A percentile compares a stretch with the other conserved stretches of the same genome.
These are phyloP conservation scores for Sclerotiophoma versabilis DNA, from an alignment of 2,329 filamentous ascomycete species.

Conservation along the genomic window DNA sequence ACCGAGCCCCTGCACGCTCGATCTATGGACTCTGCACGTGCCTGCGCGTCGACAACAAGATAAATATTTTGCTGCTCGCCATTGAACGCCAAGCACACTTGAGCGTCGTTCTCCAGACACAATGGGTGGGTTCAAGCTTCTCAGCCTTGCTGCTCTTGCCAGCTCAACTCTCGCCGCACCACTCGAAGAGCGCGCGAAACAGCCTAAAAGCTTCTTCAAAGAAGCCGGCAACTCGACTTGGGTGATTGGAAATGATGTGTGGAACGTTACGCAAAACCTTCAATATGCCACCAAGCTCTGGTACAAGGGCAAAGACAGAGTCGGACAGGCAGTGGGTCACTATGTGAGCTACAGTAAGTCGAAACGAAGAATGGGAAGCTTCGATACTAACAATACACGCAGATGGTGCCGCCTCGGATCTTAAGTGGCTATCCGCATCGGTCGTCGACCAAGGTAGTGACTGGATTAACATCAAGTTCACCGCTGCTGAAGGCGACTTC, in stretches of 20 bases:
- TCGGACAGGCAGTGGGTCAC: slow-evolving; percentile 52
- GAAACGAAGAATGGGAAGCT: not conserved
- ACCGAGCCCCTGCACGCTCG: slow-evolving; percentile 19
- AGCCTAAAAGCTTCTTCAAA: slow-evolving; percentile 44
- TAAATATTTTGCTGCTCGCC: slow-evolving; percentile 11
- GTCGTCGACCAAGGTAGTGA: slow-evolving; percentile 52
- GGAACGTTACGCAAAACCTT: slow-evolving; percentile 52
- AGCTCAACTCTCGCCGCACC: slow-evolving; percentile 22
- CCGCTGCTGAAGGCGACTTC: slow-evolving; percentile 57
- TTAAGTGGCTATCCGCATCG: slow-evolving; percentile 57
- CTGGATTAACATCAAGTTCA: slow-evolving; percentile 59
- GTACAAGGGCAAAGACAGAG: slow-evolving; percentile 53
- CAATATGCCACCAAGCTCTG: slow-evolving; percentile 52
- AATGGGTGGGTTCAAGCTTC: slow-evolving; percentile 28
- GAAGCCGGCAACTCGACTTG: slow-evolving; percentile 45
- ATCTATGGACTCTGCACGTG: not conserved
- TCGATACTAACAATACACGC: slow-evolving; percentile 19
- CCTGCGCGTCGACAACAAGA: not conserved
- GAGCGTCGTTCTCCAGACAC: not conserved
- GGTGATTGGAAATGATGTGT: slow-evolving; percentile 51
- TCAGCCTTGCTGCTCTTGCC: slow-evolving; percentile 26
- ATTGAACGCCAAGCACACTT: slow-evolving; percentile 5
- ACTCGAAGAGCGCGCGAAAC: slow-evolving; percentile 28
- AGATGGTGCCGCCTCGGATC: slow-evolving; percentile 58
- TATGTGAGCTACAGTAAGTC: slow-evolving; percentile 56